Base-by-base conservation (phyloP, 2,329 filamentous ascomycete genomes). In the Colletotrichum liriopes region DNA sequence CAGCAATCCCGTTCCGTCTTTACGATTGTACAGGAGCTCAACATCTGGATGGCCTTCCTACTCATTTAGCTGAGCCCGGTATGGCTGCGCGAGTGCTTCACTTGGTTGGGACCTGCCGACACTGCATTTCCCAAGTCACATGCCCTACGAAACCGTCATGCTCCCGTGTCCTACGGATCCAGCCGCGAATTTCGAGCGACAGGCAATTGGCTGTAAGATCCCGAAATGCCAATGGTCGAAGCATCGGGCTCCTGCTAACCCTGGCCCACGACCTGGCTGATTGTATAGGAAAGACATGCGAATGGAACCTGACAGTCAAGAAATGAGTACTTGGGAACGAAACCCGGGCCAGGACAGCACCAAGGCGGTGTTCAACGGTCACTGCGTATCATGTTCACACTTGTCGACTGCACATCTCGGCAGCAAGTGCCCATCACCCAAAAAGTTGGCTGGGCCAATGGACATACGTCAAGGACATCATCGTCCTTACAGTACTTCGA, bases 71-170 rank as follows among this genome's bases (percentile, higher is more conserved):
- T 14, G 55, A 58, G 37, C 5, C 5, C n/a, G 23, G 23, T 20
- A 20, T 26, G 12, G n/a, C n/a, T 26, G 55, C 37, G 23, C 35
- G 37, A 2, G 8, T 39, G n/a, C 55, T 41, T 41, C n/a, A 58
- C 55, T 18, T 26, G 6, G 14, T 26, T 16, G 23, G 37, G 37
- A 58, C 37, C 55, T 58, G 55, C 37, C 41, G 55, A 20, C 37
- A 41, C 55, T 35, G 41, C 58, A 45, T 60, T 35, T 29, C 58
- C 45, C 41, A n/a, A 37, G 59, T 62, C 59, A 62, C 59, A 35
- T 23, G 59, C 32, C 59, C 26, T 49, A 29, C n/a, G 29, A 35
- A 16, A 49, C 16, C 20, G 43, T 37, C 45, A 18, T 32, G 59
- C 26, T 49, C 41, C 59, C 43, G 43, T 62, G 59, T 37, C 41